Conservation (phyloP, 345 rosid genomes). For the Boechera divaricarpa region DNA sequence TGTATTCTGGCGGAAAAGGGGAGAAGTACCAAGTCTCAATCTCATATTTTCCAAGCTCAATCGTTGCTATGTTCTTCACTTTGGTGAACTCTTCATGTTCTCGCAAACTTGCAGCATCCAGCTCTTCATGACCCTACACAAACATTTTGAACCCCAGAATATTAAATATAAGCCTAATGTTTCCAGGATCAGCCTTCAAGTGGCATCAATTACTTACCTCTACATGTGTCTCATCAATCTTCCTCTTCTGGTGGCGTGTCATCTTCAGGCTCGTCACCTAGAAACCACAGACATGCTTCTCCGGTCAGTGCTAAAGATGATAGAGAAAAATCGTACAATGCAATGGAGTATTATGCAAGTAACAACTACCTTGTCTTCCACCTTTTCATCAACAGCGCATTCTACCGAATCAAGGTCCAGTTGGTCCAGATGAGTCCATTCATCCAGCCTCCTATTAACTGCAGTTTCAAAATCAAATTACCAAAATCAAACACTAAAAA, state of each 20-base stretch:
- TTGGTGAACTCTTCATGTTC: slow-evolving; percentile 99
- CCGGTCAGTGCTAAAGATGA: neutral
- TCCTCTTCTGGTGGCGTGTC: slow-evolving; percentile 98
- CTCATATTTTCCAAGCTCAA: slow-evolving; percentile 98
- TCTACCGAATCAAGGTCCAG: slow-evolving; percentile 92
- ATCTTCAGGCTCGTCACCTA: slow-evolving; percentile 96
- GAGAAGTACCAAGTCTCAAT: slow-evolving; percentile 99
- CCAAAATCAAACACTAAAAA: slow-evolving; percentile 20
- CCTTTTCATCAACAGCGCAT: slow-evolving; percentile 91
- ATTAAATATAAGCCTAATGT: neutral
- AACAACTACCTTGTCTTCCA: slow-evolving; percentile 83
- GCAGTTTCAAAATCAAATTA: slow-evolving; percentile 16
- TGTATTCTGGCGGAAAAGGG: slow-evolving; percentile 98
- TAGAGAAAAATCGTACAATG: neutral
- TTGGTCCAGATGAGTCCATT: slow-evolving; percentile 96
- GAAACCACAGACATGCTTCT: slow-evolving; percentile 9
- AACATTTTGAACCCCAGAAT: slow-evolving; percentile 1
- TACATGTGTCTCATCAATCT: slow-evolving; percentile 96
- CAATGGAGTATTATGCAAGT: neutral
- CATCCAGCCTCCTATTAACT: slow-evolving; percentile 99
- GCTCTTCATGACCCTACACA: slow-evolving; percentile 95
- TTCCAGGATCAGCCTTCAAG: neutral
- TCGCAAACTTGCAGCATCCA: slow-evolving; percentile 99
- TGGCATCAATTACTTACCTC: slow-evolving; percentile 54
- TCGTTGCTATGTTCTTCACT: slow-evolving; percentile 96